Evolutionary conservation across 2,329 filamentous ascomycete species (phyloP).

Genomic region (Aspergillus sp.): DNA sequence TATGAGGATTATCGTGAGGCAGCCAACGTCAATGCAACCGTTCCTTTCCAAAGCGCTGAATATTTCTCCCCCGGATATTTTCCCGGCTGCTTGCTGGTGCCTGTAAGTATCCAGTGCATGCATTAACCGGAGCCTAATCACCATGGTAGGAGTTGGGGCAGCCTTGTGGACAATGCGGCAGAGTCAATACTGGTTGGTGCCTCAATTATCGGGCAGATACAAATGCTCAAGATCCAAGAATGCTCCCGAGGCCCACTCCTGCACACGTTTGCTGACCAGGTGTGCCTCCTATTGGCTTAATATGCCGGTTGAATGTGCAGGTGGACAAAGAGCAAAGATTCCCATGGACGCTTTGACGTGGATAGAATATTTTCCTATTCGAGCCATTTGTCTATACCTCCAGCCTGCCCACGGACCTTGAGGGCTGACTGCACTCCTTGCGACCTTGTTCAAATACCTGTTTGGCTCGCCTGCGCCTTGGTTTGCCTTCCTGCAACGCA

Average conservation of each 20-base stretch:
- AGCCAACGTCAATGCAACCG: slow-evolving; percentile 6
- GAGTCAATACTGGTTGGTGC: not conserved
- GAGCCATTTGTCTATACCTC: not conserved
- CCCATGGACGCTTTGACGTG: slow-evolving; percentile 2
- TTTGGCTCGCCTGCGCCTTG: not conserved
- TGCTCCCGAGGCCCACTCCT: not conserved
- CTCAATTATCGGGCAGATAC: not conserved
- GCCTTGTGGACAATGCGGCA: not conserved
- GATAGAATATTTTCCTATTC: slow-evolving; percentile 5
- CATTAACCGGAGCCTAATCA: too few relatives aligned
- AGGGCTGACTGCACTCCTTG: not conserved
- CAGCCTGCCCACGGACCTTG: not conserved
- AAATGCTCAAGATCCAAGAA: not conserved
- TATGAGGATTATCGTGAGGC: not conserved
- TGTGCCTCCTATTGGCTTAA: slow-evolving; percentile 1
- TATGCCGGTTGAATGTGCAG: not conserved
- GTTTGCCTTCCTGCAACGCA: not conserved
- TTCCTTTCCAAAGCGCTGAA: not conserved
- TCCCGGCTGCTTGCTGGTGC: not conserved
- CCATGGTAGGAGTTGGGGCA: not conserved
- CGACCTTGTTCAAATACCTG: not conserved
- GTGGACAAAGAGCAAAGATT: not conserved
- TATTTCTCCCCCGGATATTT: not conserved
- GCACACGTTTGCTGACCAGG: not conserved
- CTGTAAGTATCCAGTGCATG: not conserved